A percentile compares a stretch with the other conserved stretches of the same genome.
Conservation (phyloP, 202 grass and related monocot genomes). For the Eragrostis tef region DNA sequence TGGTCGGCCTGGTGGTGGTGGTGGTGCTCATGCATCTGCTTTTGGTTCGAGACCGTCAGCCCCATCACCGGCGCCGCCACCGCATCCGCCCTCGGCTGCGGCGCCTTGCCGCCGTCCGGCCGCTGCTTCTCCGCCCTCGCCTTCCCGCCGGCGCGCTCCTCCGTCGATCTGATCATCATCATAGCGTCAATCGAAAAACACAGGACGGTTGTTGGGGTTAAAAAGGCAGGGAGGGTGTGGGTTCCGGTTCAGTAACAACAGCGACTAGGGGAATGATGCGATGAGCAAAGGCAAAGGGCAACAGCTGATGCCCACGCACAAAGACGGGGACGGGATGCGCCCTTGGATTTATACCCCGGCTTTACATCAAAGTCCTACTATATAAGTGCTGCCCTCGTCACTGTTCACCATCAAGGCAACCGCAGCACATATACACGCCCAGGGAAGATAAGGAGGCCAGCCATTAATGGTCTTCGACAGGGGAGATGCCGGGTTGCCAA, state of each 20-base stretch:
- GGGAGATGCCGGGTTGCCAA: neutral
- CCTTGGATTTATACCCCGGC: conserved; percentile 43
- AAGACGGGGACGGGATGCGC: conserved; percentile 26
- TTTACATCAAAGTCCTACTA: conserved; percentile 24
- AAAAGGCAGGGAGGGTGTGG: neutral
- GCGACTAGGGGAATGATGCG: conserved; percentile 7
- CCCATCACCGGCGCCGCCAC: conserved; percentile 35
- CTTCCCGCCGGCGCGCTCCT: conserved; percentile 55
- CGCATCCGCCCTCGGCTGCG: conserved; percentile 19
- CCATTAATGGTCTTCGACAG: conserved; percentile 39
- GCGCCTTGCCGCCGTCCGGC: neutral
- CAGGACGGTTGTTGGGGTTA: conserved; percentile 45
- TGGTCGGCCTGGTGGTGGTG: conserved; percentile 2
- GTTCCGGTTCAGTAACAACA: conserved; percentile 27
- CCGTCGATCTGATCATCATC: conserved; percentile 69
- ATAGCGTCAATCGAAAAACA: neutral
- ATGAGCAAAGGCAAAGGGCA: conserved; percentile 35
- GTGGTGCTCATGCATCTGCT: conserved; percentile 27
- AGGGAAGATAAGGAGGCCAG: neutral
- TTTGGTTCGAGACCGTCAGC: conserved; percentile 19
- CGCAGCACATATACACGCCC: neutral
- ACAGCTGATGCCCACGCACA: conserved; percentile 29
- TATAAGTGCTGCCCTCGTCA: neutral
- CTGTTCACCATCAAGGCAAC: conserved; percentile 8
- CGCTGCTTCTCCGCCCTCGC: conserved; percentile 24